Evolutionary conservation across 768 basidiomycete species (phyloP).

Genomic region (Podaxis carcinomalis): DNA sequence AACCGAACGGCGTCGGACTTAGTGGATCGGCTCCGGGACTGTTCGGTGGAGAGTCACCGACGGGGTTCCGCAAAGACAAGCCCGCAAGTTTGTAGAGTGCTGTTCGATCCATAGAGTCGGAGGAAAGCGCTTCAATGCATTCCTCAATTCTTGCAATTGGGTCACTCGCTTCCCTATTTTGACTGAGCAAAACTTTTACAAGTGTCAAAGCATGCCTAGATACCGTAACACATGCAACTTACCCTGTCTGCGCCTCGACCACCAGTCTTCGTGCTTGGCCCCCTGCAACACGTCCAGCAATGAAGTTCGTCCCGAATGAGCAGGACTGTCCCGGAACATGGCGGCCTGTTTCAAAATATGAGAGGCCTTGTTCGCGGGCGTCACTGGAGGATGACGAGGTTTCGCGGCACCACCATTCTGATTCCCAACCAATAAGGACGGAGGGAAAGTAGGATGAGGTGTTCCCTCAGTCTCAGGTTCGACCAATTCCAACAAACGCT

Average conservation of each 20-base stretch:
- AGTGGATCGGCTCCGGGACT: constrained; percentile 48
- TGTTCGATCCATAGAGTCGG: constrained; percentile 44
- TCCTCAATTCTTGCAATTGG: constrained; percentile 30
- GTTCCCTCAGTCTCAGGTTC: constrained; percentile 33
- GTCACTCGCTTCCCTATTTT: constrained; percentile 28
- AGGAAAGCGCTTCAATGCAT: constrained; percentile 50
- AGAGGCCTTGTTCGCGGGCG: constrained; percentile 57
- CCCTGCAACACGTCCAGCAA: constrained; percentile 68
- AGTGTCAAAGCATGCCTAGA: neutral
- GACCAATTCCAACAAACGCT: constrained; percentile 80
- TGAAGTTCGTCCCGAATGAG: constrained; percentile 48
- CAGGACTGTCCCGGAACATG: constrained; percentile 79
- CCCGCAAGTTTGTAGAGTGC: constrained; percentile 64
- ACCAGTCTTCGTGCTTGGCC: constrained; percentile 75
- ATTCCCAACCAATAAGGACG: constrained; percentile 43
- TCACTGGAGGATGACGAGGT: constrained; percentile 40
- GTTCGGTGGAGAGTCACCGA: constrained; percentile 48
- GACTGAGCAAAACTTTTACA: neutral
- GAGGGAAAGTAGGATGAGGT: constrained; percentile 49
- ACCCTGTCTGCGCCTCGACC: constrained; percentile 75
- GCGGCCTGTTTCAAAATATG: constrained; percentile 71
- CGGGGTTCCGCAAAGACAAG: constrained; percentile 58
- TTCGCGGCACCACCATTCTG: constrained; percentile 19
- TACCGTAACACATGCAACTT: constrained; percentile 23
- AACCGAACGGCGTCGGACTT: constrained; percentile 54